Conservation (phyloP, 1,284 basidiomycete genomes). For the Thecaphora thlaspeos region DNA sequence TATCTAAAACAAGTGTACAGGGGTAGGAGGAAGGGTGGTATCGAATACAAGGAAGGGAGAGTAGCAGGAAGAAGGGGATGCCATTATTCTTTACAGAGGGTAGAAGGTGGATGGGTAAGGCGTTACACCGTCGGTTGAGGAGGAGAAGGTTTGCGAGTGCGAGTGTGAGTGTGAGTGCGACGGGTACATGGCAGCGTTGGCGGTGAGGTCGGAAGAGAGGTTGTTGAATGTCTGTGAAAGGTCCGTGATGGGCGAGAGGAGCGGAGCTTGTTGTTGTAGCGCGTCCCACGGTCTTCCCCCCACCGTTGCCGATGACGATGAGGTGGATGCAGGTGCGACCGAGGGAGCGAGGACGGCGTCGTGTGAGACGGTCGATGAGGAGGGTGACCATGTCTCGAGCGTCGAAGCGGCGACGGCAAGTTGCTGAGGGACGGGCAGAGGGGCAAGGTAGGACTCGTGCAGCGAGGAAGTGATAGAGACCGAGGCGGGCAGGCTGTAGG, state of each 20-base stretch:
- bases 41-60: too few relatives aligned
- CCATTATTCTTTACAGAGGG: too few relatives aligned
- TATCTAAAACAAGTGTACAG: too few relatives aligned
- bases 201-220: neutral
- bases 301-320: too few relatives aligned
- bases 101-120: too few relatives aligned
- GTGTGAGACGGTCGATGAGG: neutral
- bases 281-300: too few relatives aligned
- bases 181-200: neutral
- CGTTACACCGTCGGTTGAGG: too few relatives aligned
- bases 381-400: neutral
- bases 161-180: neutral
- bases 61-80: too few relatives aligned
- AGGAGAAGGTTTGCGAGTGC: neutral
- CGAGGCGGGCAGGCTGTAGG: neutral
- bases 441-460: slow-evolving; percentile 12
- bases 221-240: slow-evolving; percentile 15
- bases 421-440: too few relatives aligned
- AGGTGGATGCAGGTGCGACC: neutral
- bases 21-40: too few relatives aligned
- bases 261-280: neutral
- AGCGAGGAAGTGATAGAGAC: neutral
- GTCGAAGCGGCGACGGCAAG: too few relatives aligned
- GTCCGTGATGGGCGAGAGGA: slow-evolving; percentile 22
- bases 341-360: neutral